Base-by-base conservation (phyloP, 768 basidiomycete species). In the Nidularia pulvinata region DNA sequence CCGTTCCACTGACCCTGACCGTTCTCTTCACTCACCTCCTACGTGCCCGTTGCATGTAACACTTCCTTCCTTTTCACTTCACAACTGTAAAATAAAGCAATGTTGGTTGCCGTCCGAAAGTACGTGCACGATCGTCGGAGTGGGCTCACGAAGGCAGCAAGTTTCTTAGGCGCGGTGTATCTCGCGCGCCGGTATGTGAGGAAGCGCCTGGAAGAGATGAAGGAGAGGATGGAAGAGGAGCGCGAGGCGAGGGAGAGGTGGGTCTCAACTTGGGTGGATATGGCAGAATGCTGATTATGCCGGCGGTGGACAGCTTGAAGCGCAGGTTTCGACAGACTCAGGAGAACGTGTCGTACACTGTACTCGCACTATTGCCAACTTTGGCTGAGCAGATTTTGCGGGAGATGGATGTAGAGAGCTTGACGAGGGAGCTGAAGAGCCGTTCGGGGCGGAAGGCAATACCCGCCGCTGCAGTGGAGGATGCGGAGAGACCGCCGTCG, bases 321-420 rank as follows among this genome's bases (percentile, higher is more conserved):
- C 75, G 84, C 46, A 77, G 93, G 35, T 95, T 93, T 66, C 75
- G 79, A 34, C 84, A 89, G 57, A 91, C 86, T 25, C 86, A 89
- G 58, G 84, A 91, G 54, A 88, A 94, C 61, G 77, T 83, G 22
- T 83, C 87, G 6, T 95, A 84, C 63, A 93, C 89, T 0, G 74
- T 88, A 47, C 82, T 89, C 64, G 84, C 88, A 0, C 76, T 88
- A 39, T 67, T 91, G 14, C 85, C 87, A 1, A 85, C 86, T 1
- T 77, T 93, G 14, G 78, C 83, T 5, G 71, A 79, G 11, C 83
- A 86, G 55, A 75, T 93, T 10, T 68, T 89, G n/a, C 72, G 76
- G 22, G 82, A 81, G 33, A 88, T 93, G 83, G 85, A 93, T 57
- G 88, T 93, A 14, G 91, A 93, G 57, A 73, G 73, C 0, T 69